Conservation (phyloP, 768 basidiomycete genomes). For the Suillus discolor region DNA sequence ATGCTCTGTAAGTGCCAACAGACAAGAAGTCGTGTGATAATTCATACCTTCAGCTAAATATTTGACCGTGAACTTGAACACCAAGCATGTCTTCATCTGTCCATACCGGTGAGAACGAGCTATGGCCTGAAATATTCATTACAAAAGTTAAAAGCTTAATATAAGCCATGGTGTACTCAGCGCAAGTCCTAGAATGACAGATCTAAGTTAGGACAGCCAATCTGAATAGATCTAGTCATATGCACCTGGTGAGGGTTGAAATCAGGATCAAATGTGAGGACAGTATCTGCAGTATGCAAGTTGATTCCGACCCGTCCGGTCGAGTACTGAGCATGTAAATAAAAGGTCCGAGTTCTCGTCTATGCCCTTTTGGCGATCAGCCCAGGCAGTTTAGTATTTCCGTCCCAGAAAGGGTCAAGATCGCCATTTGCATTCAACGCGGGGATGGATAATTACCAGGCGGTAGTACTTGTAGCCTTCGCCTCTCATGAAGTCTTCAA, state of each 20-base stretch:
- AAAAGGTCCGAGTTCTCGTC: constrained; percentile 89
- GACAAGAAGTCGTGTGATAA: neutral
- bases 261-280: constrained; percentile 74
- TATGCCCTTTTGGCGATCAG: constrained; percentile 90
- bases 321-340: constrained; percentile 77
- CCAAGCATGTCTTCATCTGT: constrained; percentile 90
- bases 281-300: constrained; percentile 61
- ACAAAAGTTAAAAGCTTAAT: too few species aligned
- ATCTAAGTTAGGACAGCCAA: too few species aligned
- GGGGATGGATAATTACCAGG: constrained; percentile 48
- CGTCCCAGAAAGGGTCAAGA: constrained; percentile 61
- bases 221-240: too few species aligned
- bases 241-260: too few species aligned
- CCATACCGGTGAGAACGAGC: constrained; percentile 88
- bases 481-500: constrained; percentile 87
- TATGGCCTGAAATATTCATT: too few species aligned
- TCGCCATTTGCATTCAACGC: constrained; percentile 13
- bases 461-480: constrained; percentile 82
- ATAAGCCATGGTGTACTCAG: too few species aligned
- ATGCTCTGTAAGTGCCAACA: constrained; percentile 11
- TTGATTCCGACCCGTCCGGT: too few species aligned
- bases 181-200: too few species aligned
- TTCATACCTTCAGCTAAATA: constrained; percentile 82
- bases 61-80: constrained; percentile 96
- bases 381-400: constrained; percentile 83